phyloP scores from a whole-genome alignment of 75 land plant species.

The Gnetum montanum region DNA sequence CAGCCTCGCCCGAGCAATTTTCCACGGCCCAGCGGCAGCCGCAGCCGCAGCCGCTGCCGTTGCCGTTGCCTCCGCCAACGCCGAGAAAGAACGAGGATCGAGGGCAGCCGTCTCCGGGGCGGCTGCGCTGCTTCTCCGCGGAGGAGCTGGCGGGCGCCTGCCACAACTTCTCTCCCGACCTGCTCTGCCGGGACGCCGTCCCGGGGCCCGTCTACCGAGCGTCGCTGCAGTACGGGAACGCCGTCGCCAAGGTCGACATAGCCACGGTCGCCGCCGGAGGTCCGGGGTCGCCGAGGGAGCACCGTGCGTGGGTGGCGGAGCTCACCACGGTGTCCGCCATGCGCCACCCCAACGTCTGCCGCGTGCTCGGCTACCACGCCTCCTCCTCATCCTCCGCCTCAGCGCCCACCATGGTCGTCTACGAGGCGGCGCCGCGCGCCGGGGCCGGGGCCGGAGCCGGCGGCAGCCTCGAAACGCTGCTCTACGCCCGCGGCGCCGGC shows the following conservation, averaged over 20 bases:
- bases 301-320: conserved; percentile 8
- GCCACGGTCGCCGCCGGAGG: conserved; percentile 43
- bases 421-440: conserved; percentile 8
- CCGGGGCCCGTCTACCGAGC: conserved; percentile 13
- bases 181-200: conserved; percentile 7
- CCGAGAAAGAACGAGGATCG: no score
- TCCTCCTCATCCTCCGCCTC: not conserved
- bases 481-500: conserved; percentile 5
- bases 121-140: conserved; percentile 1
- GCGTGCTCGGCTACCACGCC: conserved; percentile 8
- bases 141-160: conserved; percentile 13
- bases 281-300: conserved; percentile 8
- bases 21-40: not conserved
- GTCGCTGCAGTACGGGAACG: not conserved
- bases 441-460: conserved; percentile 17
- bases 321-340: conserved; percentile 3
- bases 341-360: conserved; percentile 10
- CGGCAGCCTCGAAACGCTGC: conserved; percentile 27
- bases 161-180: conserved; percentile 12
- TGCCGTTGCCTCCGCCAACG: conserved; percentile 4
- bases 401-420: not conserved
- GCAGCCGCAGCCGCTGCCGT: not conserved
- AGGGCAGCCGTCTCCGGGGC: not conserved
- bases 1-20: no score
- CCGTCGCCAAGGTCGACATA: conserved; percentile 14